Base-by-base conservation (phyloP, 192 early-diverging fungal genomes). In the Gaertneriomyces sp. region DNA sequence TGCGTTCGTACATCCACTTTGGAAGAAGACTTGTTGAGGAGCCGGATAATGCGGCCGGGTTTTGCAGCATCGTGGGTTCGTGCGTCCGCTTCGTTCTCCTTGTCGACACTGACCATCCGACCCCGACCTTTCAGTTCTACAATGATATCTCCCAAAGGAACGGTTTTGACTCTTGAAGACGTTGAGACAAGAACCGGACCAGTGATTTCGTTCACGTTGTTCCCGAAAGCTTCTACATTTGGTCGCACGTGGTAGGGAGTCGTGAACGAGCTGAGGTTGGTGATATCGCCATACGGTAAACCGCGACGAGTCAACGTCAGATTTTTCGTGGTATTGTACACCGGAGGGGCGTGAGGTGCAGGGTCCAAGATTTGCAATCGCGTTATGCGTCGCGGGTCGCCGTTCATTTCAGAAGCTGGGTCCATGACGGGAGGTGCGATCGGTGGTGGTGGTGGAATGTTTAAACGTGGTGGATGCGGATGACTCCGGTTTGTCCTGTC, bases 371-470 rank as follows among this genome's bases (percentile, higher is more conserved):
- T 51, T 20, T 20, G 20, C 20, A 51, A 51, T 20, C n/a, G n/a
- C 49, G 19, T 38, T 56, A 9, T 12, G 14, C 20, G 54, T 38
- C 14, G 39, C 20, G 16, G 19, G 16, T 16, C 20, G 54, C 47
- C 17, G 3, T n/a, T 17, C 11, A 49, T 6, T 14, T 16, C 19
- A 56, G 54, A 25, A 38, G 38, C 16, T 25, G 14, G 16, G 54
- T 33, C 25, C 25, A 33, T 33, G 25, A 33, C 25, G 25, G 25
- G 54, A 33, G 54, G 54, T 16, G 38, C 16, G 7, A 39, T 56
- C 4, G 20, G 54, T 14, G 54, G 54, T 5, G 54, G 54, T 14
- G 54, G 54, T 6, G 54, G 54, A 38, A 56, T 56, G 54, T 56
- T 16, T 16, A 56, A 39, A 6, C 20, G 17, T 4, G 39, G 54